Evolutionary conservation across 106 monocot species (phyloP).

Genomic region (Dioscorea zingiberensis): DNA sequence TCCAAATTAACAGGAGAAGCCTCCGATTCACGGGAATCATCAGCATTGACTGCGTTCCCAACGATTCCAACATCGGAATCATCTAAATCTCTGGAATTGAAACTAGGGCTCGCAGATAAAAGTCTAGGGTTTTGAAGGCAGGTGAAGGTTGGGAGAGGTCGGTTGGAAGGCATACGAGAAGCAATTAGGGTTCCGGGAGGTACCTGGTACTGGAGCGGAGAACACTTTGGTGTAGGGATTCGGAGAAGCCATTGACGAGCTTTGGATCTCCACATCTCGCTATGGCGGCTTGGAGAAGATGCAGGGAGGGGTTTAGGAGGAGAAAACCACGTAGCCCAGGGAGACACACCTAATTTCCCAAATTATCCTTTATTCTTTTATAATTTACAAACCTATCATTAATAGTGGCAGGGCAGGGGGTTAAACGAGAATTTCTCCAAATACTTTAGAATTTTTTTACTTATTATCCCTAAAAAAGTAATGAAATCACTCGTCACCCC

Average conservation of each 20-base stretch:
- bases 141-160: not conserved
- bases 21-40: not conserved
- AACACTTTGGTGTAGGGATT: constrained; percentile 3
- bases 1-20: not conserved
- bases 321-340: no score
- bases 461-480: no score
- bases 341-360: no score
- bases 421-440: no score
- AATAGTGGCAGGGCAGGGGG: no score
- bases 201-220: constrained; percentile 7
- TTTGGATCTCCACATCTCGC: constrained; percentile 60
- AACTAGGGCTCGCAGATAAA: constrained; percentile 10
- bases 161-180: constrained; percentile 1
- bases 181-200: constrained; percentile 21
- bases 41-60: not conserved
- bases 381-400: no score
- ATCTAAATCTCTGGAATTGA: not conserved
- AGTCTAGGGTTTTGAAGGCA: constrained; percentile 20
- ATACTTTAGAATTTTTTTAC: no score
- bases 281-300: not conserved
- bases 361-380: no score
- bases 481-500: no score
- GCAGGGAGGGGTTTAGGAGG: not conserved
- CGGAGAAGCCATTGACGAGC: constrained; percentile 30
- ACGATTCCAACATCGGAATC: not conserved